Percentiles rank a stretch among this genome's conserved stretches.
phyloP scores from a whole-genome alignment of 306 rosid species.

The Rosa multiflora region DNA sequence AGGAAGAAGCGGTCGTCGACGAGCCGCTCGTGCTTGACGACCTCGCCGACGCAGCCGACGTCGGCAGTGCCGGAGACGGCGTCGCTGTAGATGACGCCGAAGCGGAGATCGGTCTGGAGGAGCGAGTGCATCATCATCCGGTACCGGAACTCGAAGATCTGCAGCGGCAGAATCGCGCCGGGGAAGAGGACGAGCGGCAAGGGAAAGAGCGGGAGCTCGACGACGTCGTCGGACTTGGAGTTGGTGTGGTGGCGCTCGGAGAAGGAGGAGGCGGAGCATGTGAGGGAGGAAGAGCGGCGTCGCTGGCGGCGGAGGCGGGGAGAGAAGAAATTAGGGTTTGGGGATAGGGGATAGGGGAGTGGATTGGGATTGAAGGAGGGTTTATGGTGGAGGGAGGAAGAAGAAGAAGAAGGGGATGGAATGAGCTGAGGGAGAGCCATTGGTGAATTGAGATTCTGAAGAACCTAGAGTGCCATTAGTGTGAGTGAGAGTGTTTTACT shows the following conservation, averaged over 20 bases:
- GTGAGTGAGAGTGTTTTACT: background rate
- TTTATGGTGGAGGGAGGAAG: constrained; percentile 45
- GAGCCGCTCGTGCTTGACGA: constrained; percentile 94
- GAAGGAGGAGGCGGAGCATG: constrained; percentile 85
- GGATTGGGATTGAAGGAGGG: constrained; percentile 53
- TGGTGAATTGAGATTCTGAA: constrained; percentile 3
- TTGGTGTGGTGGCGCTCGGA: constrained; percentile 75
- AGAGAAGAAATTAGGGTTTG: constrained; percentile 43
- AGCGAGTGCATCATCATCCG: constrained; percentile 99
- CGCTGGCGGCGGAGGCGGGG: constrained; percentile 35
- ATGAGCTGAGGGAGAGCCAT: constrained; percentile 88
- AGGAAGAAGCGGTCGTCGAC: constrained; percentile 93
- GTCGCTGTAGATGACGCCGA: constrained; percentile 86
- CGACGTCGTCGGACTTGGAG: constrained; percentile 71
- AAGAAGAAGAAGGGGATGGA: constrained; percentile 58
- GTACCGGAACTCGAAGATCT: constrained; percentile 99
- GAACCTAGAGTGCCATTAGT: constrained; percentile 18
- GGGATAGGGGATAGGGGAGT: constrained; percentile 27
- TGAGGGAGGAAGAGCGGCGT: constrained; percentile 30
- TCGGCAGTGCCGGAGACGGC: constrained; percentile 73
- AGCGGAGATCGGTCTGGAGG: constrained; percentile 94
- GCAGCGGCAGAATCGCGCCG: constrained; percentile 88
- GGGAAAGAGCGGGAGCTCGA: constrained; percentile 92
- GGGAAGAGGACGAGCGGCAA: constrained; percentile 92
- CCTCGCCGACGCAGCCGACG: constrained; percentile 95